A percentile compares a stretch with the other conserved stretches of the same genome.
Conservation (phyloP, 106 monocot species). For the Acorus gramineus region DNA sequence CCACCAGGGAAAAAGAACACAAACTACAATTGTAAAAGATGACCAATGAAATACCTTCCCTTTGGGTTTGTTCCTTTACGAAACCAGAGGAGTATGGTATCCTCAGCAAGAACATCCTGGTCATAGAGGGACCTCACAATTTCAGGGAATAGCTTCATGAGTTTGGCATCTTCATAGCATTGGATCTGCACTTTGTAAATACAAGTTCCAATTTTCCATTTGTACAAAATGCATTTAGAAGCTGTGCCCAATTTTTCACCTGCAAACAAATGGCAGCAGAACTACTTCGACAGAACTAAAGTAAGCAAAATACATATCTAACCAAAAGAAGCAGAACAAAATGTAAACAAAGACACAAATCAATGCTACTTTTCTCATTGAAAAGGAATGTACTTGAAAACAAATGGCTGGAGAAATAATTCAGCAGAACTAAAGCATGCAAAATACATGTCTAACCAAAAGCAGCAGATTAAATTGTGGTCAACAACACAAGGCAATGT, state of each 20-base stretch:
- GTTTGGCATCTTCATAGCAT: slow-evolving; percentile 96
- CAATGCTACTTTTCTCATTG: no score
- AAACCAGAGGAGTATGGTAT: slow-evolving; percentile 96
- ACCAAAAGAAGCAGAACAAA: no score
- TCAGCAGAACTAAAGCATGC: no score
- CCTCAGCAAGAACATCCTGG: slow-evolving; percentile 95
- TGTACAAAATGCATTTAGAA: slow-evolving; percentile 78
- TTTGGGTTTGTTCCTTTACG: slow-evolving; percentile 86
- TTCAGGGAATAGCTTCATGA: slow-evolving; percentile 97
- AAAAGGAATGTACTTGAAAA: no score
- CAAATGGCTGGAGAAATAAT: no score
- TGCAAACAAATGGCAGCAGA: slow-evolving; percentile 10
- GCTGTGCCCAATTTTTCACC: slow-evolving; percentile 88
- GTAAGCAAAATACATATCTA: no score
- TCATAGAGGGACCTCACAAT: slow-evolving; percentile 95
- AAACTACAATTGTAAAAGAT: neutral
- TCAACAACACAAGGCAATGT: no score
- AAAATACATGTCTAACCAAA: no score
- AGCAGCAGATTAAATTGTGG: no score
- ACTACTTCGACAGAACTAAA: no score
- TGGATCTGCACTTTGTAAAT: slow-evolving; percentile 96
- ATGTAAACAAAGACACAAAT: no score
- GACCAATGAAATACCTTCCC: slow-evolving; percentile 47
- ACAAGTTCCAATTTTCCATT: slow-evolving; percentile 79
- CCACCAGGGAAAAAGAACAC: neutral